These are phyloP conservation scores for Saccharum officinarum DNA, from an alignment of 176 grass and related monocot genomes.

Conservation along the genomic window DNA sequence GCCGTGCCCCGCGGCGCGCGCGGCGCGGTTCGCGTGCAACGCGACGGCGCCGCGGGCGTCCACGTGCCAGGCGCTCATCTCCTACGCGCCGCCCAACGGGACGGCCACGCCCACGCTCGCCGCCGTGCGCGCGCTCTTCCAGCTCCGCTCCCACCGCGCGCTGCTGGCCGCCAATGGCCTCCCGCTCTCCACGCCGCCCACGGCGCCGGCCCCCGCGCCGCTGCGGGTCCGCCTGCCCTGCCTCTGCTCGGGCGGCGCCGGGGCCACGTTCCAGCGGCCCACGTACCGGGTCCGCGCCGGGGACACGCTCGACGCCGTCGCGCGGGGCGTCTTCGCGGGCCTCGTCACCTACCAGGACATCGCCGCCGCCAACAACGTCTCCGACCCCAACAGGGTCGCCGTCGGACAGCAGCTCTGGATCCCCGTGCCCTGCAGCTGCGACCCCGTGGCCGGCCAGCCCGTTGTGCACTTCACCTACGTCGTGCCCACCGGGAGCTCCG, in stretches of 20 bases:
- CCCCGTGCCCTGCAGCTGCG: constrained; percentile 97
- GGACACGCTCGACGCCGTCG: constrained; percentile 69
- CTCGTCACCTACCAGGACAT: constrained; percentile 82
- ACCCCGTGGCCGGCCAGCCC: constrained; percentile 42
- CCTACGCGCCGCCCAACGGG: constrained; percentile 70
- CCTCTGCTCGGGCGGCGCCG: constrained; percentile 73
- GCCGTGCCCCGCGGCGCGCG: constrained; percentile 8
- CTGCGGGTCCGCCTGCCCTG: constrained; percentile 80
- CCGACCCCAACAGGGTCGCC: constrained; percentile 55
- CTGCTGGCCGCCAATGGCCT: constrained; percentile 77
- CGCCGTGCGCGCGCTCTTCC: constrained; percentile 63
- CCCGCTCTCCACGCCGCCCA: constrained; percentile 45
- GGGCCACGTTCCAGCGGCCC: constrained; percentile 64
- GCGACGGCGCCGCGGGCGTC: constrained; percentile 32
- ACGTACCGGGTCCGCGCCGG: constrained; percentile 63
- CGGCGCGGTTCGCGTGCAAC: constrained; percentile 70
- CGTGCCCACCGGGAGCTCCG: constrained; percentile 50
- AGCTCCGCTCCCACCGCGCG: constrained; percentile 81
- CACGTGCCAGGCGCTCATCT: constrained; percentile 76
- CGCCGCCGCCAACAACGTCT: constrained; percentile 76
- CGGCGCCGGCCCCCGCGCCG: constrained; percentile 38
- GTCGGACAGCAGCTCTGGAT: constrained; percentile 75
- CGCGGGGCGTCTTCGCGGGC: constrained; percentile 49
- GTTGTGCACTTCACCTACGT: constrained; percentile 76
- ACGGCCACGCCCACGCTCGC: constrained; percentile 51